Conservation (phyloP, 306 rosid species). For the Albizia julibrissin region DNA sequence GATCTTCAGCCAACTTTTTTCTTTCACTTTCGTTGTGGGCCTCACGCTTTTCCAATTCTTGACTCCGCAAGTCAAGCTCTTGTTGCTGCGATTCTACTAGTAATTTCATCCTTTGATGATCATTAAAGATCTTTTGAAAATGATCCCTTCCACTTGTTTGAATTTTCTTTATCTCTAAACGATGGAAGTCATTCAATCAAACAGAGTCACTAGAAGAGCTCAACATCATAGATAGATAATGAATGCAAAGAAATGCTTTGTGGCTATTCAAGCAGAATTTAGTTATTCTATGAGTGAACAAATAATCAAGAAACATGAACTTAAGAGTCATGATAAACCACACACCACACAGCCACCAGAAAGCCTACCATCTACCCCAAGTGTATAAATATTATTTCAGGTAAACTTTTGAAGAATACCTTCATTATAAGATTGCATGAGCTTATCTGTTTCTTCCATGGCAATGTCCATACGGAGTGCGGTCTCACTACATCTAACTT, state of each 20-base stretch:
- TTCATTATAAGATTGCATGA: slow-evolving; percentile 65
- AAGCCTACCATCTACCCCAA: not conserved
- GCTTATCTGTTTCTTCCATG: slow-evolving; percentile 65
- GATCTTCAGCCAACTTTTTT: slow-evolving; percentile 74
- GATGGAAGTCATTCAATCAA: slow-evolving; percentile 38
- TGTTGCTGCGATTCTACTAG: slow-evolving; percentile 82
- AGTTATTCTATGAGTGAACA: slow-evolving; percentile 21
- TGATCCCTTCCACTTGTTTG: slow-evolving; percentile 88
- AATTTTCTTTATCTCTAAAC: slow-evolving; percentile 73
- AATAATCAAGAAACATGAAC: slow-evolving; percentile 29
- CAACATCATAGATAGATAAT: slow-evolving; percentile 22
- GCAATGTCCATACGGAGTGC: slow-evolving; percentile 51
- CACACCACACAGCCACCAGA: not conserved
- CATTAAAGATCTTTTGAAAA: slow-evolving; percentile 75
- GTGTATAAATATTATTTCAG: slow-evolving; percentile 9
- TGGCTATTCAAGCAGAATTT: slow-evolving; percentile 22
- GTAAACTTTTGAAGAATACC: slow-evolving; percentile 48
- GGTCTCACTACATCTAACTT: slow-evolving; percentile 63
- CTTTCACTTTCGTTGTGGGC: slow-evolving; percentile 80
- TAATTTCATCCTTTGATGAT: slow-evolving; percentile 75
- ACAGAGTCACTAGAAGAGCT: slow-evolving; percentile 21
- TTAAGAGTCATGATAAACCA: slow-evolving; percentile 16
- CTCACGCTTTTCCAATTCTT: slow-evolving; percentile 88
- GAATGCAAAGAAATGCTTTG: slow-evolving; percentile 26
- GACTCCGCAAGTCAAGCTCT: slow-evolving; percentile 68